phyloP scores from a whole-genome alignment of 148 eudicot genomes.

The Dysphania ambrosioides region DNA sequence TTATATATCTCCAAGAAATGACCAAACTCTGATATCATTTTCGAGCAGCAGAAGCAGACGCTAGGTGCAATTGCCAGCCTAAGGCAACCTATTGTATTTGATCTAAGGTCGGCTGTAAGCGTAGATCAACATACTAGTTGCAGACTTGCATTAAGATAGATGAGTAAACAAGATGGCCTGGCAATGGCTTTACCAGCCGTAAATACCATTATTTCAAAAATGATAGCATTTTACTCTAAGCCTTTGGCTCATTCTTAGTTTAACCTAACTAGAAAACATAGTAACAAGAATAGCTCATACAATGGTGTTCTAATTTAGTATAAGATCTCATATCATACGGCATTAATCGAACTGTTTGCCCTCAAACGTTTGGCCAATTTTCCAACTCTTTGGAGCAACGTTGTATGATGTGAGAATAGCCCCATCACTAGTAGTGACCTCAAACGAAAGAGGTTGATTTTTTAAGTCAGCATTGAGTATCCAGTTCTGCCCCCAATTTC shows the following conservation, averaged over 20 bases:
- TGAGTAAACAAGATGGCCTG: no score
- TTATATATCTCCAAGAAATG: no score
- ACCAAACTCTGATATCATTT: no score
- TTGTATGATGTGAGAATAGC: slow-evolving; percentile 60
- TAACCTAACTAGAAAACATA: slow-evolving; percentile 17
- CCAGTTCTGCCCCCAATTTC: slow-evolving; percentile 98
- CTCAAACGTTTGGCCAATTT: slow-evolving; percentile 70
- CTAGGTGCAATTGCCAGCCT: no score
- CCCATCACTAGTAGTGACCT: slow-evolving; percentile 74
- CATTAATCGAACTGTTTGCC: slow-evolving; percentile 69
- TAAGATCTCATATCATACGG: background rate
- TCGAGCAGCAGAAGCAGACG: no score
- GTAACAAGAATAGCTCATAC: background rate
- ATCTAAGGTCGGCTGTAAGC: no score
- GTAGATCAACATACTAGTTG: no score
- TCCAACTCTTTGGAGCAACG: slow-evolving; percentile 73
- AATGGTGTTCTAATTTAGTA: slow-evolving; percentile 2
- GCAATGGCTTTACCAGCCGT: no score
- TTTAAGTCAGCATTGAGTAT: slow-evolving; percentile 76
- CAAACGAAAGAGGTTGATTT: slow-evolving; percentile 86
- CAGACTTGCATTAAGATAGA: no score
- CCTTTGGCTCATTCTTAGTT: slow-evolving; percentile 17
- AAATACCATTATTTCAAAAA: no score
- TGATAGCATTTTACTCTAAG: slow-evolving; percentile 11
- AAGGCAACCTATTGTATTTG: no score